Conservation (phyloP, 2,329 filamentous ascomycete genomes). For the Diaporthe nobilis region DNA sequence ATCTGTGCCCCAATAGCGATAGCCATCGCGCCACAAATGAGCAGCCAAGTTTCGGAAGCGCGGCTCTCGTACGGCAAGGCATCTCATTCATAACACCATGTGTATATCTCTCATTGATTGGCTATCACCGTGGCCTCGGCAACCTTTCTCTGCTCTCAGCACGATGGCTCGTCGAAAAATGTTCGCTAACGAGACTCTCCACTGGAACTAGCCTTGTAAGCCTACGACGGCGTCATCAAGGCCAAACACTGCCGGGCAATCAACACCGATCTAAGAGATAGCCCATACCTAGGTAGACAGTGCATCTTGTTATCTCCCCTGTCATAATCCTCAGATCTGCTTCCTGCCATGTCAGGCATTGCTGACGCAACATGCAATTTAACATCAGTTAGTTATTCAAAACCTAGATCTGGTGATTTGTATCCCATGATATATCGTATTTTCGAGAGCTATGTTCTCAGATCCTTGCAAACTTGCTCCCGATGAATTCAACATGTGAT, state of each 20-base stretch:
- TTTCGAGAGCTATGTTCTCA: too few relatives aligned
- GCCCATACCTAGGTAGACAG: background rate
- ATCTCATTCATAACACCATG: background rate
- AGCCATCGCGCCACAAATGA: background rate
- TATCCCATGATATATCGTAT: fast-evolving
- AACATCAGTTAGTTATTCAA: too few relatives aligned
- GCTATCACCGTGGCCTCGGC: background rate
- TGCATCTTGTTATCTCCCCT: background rate
- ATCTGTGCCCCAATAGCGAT: background rate
- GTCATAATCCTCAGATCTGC: too few relatives aligned
- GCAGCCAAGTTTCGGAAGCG: background rate
- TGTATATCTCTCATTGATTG: background rate
- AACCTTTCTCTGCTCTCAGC: background rate
- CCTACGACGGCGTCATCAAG: background rate
- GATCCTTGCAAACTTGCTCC: fast-evolving
- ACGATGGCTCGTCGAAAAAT: too few relatives aligned
- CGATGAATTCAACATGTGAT: fast-evolving
- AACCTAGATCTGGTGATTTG: too few relatives aligned
- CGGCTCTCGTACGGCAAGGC: background rate
- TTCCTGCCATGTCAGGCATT: background rate
- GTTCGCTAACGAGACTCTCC: background rate
- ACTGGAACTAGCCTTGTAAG: background rate
- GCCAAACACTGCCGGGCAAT: too few relatives aligned
- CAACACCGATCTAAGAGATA: background rate
- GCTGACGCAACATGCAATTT: background rate